These are phyloP conservation scores for Holtermanniella nyarrowii DNA, from an alignment of 768 basidiomycete genomes.

Conservation along the genomic window DNA sequence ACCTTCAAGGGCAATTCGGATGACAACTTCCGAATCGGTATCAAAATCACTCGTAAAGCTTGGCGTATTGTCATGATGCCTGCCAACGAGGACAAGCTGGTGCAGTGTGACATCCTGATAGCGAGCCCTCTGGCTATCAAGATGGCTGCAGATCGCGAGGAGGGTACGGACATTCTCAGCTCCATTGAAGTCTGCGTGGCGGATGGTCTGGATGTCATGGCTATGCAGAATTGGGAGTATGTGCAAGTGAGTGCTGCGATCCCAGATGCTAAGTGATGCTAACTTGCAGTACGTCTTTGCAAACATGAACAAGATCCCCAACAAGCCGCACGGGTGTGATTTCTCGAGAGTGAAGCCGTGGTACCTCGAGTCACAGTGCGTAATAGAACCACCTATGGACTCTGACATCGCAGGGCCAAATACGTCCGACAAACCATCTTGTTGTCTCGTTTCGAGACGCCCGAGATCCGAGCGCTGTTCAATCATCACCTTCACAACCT, in stretches of 20 bases:
- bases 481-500: conserved; percentile 68
- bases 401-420: conserved; percentile 53
- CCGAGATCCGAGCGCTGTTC: conserved; percentile 73
- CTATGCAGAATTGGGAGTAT: conserved; percentile 99
- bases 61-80: conserved; percentile 45
- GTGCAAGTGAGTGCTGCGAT: conserved; percentile 55
- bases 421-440: conserved; percentile 85
- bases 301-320: conserved; percentile 76
- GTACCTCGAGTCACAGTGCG: conserved; percentile 91
- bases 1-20: conserved; percentile 95
- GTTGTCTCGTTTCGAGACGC: conserved; percentile 75
- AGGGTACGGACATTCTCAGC: conserved; percentile 82
- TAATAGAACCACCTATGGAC: too few species aligned
- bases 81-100: conserved; percentile 53
- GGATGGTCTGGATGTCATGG: conserved; percentile 83
- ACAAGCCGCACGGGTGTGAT: conserved; percentile 85
- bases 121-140: conserved; percentile 88
- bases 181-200: conserved; percentile 85
- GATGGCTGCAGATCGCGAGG: conserved; percentile 87
- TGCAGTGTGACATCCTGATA: conserved; percentile 77
- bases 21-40: conserved; percentile 82
- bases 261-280: not conserved
- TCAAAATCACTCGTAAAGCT: conserved; percentile 85
- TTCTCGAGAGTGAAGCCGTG: conserved; percentile 96
- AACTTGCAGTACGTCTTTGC: conserved; percentile 64